Evolutionary conservation across 2,329 filamentous ascomycete genomes (phyloP), one percentile per base, ranked within the genome.

Genomic region (Epichloe gansuensis): DNA sequence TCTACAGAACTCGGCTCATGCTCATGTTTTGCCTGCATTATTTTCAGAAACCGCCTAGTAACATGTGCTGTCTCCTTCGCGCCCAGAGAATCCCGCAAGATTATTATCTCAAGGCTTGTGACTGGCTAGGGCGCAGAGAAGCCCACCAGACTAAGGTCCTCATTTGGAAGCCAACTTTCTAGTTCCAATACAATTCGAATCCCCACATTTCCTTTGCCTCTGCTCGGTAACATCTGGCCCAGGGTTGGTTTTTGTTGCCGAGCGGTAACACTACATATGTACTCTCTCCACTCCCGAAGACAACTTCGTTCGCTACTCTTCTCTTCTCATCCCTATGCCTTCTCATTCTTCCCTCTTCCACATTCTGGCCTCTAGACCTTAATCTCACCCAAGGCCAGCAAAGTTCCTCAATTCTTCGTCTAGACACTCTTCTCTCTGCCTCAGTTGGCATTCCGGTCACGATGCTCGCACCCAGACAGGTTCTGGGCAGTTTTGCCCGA

Each of bases 391-490:
- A 56, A 56, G 59, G 59, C 58, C 57, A 57, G 59, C 49, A 44
- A 52, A 46, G 35, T 46, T 47, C 53, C 56, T 56, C 53, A 51
- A 56, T 53, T 53, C 47, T 51, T 15, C 51, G 54, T 59, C 50
- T 54, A 57, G 59, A 60, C 57, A 59, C 55, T 62, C 60, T 60
- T 57, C 57, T 52, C 57, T 61, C 58, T 52, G 41, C 51, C 52
- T 58, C 63, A 68, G 69, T 68, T 68, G 64, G 65, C 51, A 49
- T 36, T 43, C 50, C 38, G 53, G 31, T 61, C 61, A 81, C 63
- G 67, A 86, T 86, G 82, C 75, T 87, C 74, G 82, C 80, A 65
- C 80, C 82, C 67, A 77, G 82, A 75, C 82, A 84, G 75, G 73
- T 84, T 71, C 74, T 84, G 75, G 81, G 80, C 75, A 70, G 68